These are phyloP conservation scores for Brasilioporus rufonigricans DNA, from an alignment of 768 basidiomycete genomes.

Conservation along the genomic window DNA sequence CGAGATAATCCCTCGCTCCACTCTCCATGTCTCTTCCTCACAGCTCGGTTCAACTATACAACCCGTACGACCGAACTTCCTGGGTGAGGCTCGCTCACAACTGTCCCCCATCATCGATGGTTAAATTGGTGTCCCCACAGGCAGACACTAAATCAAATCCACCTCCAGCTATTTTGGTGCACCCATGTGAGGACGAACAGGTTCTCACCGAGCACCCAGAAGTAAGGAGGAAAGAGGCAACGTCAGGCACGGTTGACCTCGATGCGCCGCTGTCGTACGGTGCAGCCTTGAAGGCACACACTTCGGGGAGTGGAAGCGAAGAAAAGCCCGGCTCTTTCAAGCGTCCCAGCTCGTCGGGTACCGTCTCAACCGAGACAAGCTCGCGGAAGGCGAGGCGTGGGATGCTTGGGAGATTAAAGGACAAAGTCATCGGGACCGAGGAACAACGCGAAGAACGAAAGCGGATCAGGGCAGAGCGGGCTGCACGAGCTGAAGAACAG, in stretches of 20 bases:
- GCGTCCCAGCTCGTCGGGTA: not conserved
- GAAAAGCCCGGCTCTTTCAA: not conserved
- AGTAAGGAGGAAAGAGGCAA: conserved; percentile 35
- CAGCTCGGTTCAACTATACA: conserved; percentile 55
- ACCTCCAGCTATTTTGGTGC: conserved; percentile 67
- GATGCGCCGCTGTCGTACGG: conserved; percentile 31
- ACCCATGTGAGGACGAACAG: conserved; percentile 68
- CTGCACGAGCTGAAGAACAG: conserved; percentile 20
- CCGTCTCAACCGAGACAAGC: not conserved
- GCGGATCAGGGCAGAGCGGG: conserved; percentile 32
- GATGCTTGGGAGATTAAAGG: conserved; percentile 59
- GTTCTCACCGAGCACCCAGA: conserved; percentile 59
- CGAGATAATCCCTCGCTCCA: not conserved
- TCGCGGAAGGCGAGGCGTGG: conserved; percentile 41
- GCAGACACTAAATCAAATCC: conserved; percentile 64
- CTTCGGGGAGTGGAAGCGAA: conserved; percentile 18
- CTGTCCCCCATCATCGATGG: no score
- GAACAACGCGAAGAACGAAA: conserved; percentile 55
- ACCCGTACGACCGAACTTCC: conserved; percentile 44
- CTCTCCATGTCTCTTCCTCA: conserved; percentile 42
- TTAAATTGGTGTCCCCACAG: conserved; percentile 29
- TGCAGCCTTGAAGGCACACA: conserved; percentile 26
- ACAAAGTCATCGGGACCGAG: conserved; percentile 61
- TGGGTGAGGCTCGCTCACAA: conserved; percentile 37
- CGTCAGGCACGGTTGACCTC: not conserved